phyloP scores from a whole-genome alignment of 164 flowering plant genomes.

The Tinospora cordifolia region DNA sequence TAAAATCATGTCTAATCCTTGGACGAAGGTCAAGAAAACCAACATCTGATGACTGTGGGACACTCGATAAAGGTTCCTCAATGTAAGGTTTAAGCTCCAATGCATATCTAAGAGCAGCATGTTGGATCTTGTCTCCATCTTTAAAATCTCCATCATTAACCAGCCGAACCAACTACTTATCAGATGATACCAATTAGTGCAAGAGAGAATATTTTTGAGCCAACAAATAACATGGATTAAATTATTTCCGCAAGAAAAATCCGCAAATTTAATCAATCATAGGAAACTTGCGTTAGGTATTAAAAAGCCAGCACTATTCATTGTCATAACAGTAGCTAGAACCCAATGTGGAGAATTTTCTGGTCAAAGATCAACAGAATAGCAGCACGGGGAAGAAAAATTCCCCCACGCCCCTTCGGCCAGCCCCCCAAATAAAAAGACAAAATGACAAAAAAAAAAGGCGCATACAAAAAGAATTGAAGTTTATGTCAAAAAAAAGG shows the following conservation, averaged over 20 bases:
- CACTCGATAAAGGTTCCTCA: constrained; percentile 65
- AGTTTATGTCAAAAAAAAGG: too few species aligned
- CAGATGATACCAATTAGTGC: constrained; percentile 9
- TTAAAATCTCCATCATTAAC: constrained; percentile 34
- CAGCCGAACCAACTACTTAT: constrained; percentile 60
- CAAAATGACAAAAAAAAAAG: too few species aligned
- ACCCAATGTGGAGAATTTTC: neutral
- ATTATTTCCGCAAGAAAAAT: too few species aligned
- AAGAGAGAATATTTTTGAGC: too few species aligned
- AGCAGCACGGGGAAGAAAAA: too few species aligned
- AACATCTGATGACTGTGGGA: constrained; percentile 26
- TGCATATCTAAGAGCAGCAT: constrained; percentile 51
- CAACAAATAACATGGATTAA: too few species aligned
- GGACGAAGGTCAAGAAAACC: constrained; percentile 62
- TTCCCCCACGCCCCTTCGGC: too few species aligned
- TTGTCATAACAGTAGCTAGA: neutral
- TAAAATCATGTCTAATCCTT: constrained; percentile 72
- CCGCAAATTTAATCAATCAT: too few species aligned
- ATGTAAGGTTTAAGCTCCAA: constrained; percentile 91
- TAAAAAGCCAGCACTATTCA: neutral
- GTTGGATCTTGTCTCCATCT: constrained; percentile 25
- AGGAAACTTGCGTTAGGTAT: neutral
- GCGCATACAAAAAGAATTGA: too few species aligned
- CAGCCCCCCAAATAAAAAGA: too few species aligned
- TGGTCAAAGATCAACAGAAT: too few species aligned